A percentile compares a stretch with the other conserved stretches of the same genome.
Evolutionary conservation across 192 early-diverging fungal species (phyloP).

Genomic region (Spizellomyces sp.): DNA sequence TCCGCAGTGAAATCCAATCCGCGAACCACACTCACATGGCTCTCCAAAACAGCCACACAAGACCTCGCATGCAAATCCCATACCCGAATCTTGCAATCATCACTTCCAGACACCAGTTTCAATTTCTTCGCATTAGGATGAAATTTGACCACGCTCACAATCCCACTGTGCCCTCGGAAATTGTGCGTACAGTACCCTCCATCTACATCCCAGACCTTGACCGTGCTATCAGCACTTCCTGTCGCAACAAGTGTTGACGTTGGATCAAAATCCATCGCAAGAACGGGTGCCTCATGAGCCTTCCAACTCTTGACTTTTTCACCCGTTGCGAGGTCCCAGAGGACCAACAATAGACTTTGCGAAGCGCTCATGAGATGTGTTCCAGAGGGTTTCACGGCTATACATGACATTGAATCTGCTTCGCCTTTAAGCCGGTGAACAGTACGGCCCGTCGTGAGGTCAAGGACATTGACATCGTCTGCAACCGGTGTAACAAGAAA

Average conservation of each 20-base stretch:
- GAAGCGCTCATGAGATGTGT: constrained; percentile 77
- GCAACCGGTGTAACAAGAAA: constrained; percentile 76
- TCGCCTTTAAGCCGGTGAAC: constrained; percentile 42
- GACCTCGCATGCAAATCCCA: constrained; percentile 84
- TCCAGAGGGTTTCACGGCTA: constrained; percentile 81
- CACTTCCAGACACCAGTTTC: constrained; percentile 79
- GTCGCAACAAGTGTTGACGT: constrained; percentile 94
- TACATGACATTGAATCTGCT: constrained; percentile 83
- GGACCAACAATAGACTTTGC: constrained; percentile 73
- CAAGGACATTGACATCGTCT: constrained; percentile 79
- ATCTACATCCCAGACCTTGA: constrained; percentile 96
- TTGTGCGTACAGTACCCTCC: constrained; percentile 93
- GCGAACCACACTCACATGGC: constrained; percentile 89
- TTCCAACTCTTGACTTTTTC: constrained; percentile 68
- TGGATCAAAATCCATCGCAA: constrained; percentile 87
- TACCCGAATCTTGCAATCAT: constrained; percentile 86
- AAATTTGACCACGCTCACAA: constrained; percentile 85
- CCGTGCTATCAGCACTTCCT: constrained; percentile 91
- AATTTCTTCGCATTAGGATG: constrained; percentile 51
- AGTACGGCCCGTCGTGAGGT: constrained; percentile 67
- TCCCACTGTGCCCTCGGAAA: constrained; percentile 89
- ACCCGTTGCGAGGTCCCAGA: constrained; percentile 76
- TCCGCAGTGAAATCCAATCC: constrained; percentile 79
- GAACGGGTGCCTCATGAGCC: constrained; percentile 90
- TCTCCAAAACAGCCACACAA: constrained; percentile 71